phyloP scores from a whole-genome alignment of 371 early-diverging fungal genomes.

The Fennellomyces sp. region DNA sequence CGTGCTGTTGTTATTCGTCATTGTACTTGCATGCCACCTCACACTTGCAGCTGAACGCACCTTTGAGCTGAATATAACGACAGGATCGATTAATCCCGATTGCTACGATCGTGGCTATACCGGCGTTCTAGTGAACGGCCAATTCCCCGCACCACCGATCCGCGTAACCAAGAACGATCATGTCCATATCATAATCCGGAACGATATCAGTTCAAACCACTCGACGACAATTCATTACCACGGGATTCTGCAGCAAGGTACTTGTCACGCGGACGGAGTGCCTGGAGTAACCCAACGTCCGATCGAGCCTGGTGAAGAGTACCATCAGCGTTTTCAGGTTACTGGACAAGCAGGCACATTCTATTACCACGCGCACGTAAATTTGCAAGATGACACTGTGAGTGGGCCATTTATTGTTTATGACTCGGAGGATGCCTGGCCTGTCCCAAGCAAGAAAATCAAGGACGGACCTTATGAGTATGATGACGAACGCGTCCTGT shows the following conservation, averaged over 20 bases:
- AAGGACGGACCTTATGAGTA: constrained; percentile 20
- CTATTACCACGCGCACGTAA: constrained; percentile 57
- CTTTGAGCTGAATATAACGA: constrained; percentile 19
- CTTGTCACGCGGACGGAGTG: constrained; percentile 54
- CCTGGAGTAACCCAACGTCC: constrained; percentile 61
- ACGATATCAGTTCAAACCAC: constrained; percentile 18
- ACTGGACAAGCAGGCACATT: constrained; percentile 52
- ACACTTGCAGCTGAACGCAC: neutral
- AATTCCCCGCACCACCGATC: constrained; percentile 54
- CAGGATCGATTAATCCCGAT: constrained; percentile 22
- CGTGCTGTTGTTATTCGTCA: too few species aligned
- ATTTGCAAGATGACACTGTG: constrained; percentile 44
- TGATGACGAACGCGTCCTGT: constrained; percentile 47
- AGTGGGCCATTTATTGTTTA: constrained; percentile 51
- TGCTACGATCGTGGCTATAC: constrained; percentile 18
- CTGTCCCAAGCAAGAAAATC: constrained; percentile 1
- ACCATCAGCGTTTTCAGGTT: constrained; percentile 47
- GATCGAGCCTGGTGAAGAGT: constrained; percentile 51
- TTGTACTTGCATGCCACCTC: neutral
- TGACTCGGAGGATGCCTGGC: constrained; percentile 29
- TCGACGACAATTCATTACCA: constrained; percentile 42
- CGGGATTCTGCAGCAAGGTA: constrained; percentile 42
- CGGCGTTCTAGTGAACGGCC: constrained; percentile 36
- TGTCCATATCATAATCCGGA: constrained; percentile 38
- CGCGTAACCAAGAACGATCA: constrained; percentile 40